Evolutionary conservation across 108 stramenopile species (phyloP), one percentile per base, ranked within the genome.

Genomic region (Skeletonema menzelii): DNA sequence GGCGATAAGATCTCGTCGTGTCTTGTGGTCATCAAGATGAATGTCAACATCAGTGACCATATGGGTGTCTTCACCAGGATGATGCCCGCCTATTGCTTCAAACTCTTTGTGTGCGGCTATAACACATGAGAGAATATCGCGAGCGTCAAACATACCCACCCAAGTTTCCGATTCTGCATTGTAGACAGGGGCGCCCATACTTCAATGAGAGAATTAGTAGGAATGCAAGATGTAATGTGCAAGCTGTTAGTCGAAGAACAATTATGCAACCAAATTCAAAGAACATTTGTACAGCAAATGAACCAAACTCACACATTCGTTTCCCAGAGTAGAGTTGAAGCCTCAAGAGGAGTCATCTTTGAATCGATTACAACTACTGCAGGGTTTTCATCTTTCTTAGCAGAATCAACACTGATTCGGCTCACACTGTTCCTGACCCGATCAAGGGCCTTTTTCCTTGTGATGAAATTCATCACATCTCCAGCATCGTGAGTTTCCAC

Each of bases 131-230:
- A 84, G 80, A 47, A 84, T 84, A 65, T 84, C 83, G 10, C 83
- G 78, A 22, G 73, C 71, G 70, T 84, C 83, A 56, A 84, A 84
- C 78, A 84, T 79, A 3, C 83, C 83, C 34, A 84, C 75, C 65
- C 72, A 84, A 0, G 65, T 57, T 77, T 84, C 71, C 27, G 56
- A 42, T 31, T 70, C 35, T 20, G 69, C 79, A 56, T 84, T 70
- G 56, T 75, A 81, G 10, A 84, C 83, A 5, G 83, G 83, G 17
- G 79, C 83, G 30, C 83, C 83, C 76, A 84, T 80, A 67, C 70
- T 71, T 32, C 8, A 60, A 19, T 20, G 31, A 60, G 20, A 58
- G 22, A 22, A 14, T 20, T 30, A 4, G 57, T 13, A 24, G 14
- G 24, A 12, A 14, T 40, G 14, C 4, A n/a, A 12, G 26, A 56